Base-by-base conservation (phyloP, 331 rosid species). In the Cydonia oblonga region DNA sequence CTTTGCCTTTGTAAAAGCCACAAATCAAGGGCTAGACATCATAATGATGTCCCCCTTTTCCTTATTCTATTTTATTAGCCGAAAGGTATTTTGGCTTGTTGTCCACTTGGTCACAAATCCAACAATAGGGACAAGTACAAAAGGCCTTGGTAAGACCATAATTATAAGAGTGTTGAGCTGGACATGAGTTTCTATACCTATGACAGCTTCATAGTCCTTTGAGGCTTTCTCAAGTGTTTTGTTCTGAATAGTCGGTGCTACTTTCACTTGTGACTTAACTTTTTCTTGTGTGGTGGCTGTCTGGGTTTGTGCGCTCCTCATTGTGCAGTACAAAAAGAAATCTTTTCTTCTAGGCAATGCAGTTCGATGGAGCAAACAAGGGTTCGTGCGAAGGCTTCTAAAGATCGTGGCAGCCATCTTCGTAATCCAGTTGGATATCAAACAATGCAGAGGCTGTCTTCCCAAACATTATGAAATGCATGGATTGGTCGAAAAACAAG, bases 101-200 rank as follows among this genome's bases (percentile, higher is more conserved):
- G n/a, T n/a, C n/a, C n/a, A n/a, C n/a, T n/a, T n/a, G n/a, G n/a
- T n/a, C n/a, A n/a, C n/a, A n/a, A n/a, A n/a, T n/a, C n/a, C n/a
- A n/a, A n/a, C n/a, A n/a, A 35, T 38, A 91, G 46, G 96, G 92
- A 61, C 96, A 93, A 26, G 82, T 75, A 70, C 96, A 93, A 57
- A 93, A 93, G 61, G 97, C 97, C 87, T 93, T 91, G 74, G 97
- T 90, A 25, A n/a, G n/a, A n/a, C n/a, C n/a, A n/a, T n/a, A n/a
- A n/a, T n/a, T n/a, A n/a, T n/a, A n/a, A 76, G 84, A 70, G 98
- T 90, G 3, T 91, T 86, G 56, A 89, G 97, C 87, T 93, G 98
- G 59, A 93, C 98, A 72, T 90, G 98, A 53, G 97, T 89, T 78
- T 93, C 98, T 23, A 93, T 87, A 3, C 91, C 98, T 75, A 90